These are phyloP conservation scores for Xylogone sp. DNA, from an alignment of 2,329 filamentous ascomycete genomes.

Conservation along the genomic window DNA sequence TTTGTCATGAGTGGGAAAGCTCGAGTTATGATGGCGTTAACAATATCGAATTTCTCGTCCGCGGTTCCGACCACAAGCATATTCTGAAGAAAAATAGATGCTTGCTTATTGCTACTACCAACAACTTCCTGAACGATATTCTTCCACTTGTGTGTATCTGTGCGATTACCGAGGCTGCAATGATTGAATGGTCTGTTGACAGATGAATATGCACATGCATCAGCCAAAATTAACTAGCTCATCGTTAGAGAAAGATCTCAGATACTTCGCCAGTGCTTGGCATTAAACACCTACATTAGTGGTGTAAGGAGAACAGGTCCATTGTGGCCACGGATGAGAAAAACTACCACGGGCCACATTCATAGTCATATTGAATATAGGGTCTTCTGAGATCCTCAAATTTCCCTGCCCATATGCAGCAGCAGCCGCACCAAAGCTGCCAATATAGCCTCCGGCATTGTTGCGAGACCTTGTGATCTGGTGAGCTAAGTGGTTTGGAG, in stretches of 20 bases:
- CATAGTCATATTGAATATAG: slow-evolving; percentile 13
- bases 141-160: slow-evolving; percentile 97
- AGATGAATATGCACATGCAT: slow-evolving; percentile 74
- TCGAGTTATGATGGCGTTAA: slow-evolving; percentile 91
- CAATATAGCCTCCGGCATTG: slow-evolving; percentile 26
- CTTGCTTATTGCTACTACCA: slow-evolving; percentile 98
- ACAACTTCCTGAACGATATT: slow-evolving; percentile 99
- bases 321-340: slow-evolving; percentile 43
- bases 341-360: slow-evolving; percentile 20
- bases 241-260: slow-evolving; percentile 24
- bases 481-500: slow-evolving; percentile 23
- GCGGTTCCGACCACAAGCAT: slow-evolving; percentile 95
- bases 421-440: slow-evolving; percentile 25
- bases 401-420: slow-evolving; percentile 24
- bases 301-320: slow-evolving; percentile 53
- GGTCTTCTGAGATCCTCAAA: slow-evolving; percentile 13
- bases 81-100: slow-evolving; percentile 97
- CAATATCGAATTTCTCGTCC: slow-evolving; percentile 96
- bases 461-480: slow-evolving; percentile 19
- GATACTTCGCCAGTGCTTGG: too few species aligned
- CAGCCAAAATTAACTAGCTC: slow-evolving; percentile 42
- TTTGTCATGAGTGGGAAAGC: slow-evolving; percentile 97
- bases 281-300: slow-evolving; percentile 23
- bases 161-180: slow-evolving; percentile 88
- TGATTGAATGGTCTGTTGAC: slow-evolving; percentile 94